Base-by-base conservation (phyloP, 140 eudicot species). In the Erigeron philadelphicus region DNA sequence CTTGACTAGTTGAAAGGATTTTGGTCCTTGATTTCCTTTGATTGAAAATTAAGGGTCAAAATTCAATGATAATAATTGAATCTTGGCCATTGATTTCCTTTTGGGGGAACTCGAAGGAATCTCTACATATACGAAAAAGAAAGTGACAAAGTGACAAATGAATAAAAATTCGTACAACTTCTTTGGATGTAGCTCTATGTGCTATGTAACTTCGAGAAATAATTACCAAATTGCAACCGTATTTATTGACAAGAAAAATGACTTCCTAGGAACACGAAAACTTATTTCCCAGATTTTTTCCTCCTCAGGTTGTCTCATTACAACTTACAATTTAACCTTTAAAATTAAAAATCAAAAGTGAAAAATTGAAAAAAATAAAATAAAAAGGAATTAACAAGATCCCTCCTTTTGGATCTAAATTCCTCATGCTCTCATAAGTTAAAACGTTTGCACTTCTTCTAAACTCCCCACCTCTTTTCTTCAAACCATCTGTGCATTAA, bases 401-500 rank as follows among this genome's bases (percentile, higher is more conserved):
- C 67, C 50, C 71, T 75, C 50, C 48, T 83, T 77, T 75, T 72
- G 57, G 81, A 81, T 85, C 77, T 78, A 41, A 79, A 53, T 73
- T 4, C 19, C 23, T 78, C 74, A 64, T 74, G 38, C 38, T 31
- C 38, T 31, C 38, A 31, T 31, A 4, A 21, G 25, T 21, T 21
- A 21, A 31, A 31, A 15, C 82, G 66, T 66, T 63, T 69, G 79
- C 80, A 55, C 66, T 31, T 31, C 38, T 31, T 31, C 38, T 31
- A 31, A 31, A 31, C 38, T 72, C 66, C 67, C 85, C 86, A 81
- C 52, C 73, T 81, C 80, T 81, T 88, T 25, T 69, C 85, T 72
- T 80, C 84, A 70, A 70, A 78, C 96, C 96, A 89, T 79, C 96
- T 86, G 83, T 61, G 59, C 65, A 66, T 64, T 64, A 64, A 19